phyloP scores from a whole-genome alignment of 2,329 filamentous ascomycete genomes.

The Sporothrix sp. region DNA sequence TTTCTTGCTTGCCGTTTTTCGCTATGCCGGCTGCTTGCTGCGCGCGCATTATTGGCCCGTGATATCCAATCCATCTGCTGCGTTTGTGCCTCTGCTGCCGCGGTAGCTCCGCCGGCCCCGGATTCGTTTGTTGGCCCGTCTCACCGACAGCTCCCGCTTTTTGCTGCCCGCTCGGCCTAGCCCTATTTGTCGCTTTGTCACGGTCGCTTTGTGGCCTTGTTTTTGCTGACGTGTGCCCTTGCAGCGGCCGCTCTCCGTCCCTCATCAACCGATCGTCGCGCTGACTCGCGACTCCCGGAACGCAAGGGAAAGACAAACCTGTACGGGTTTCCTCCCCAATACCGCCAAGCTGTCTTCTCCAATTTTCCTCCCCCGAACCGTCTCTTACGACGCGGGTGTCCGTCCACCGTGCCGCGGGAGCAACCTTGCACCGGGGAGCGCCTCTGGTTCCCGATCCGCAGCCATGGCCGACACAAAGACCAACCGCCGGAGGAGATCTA shows the following conservation, averaged over 20 bases:
- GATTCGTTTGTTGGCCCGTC: background rate
- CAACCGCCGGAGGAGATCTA: constrained; percentile 83
- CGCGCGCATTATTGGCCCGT: background rate
- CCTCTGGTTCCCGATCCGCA: constrained; percentile 35
- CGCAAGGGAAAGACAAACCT: background rate
- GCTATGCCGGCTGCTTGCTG: too few relatives aligned
- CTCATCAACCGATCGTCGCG: background rate
- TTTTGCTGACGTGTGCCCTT: constrained; percentile 1
- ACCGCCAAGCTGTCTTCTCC: constrained; percentile 95
- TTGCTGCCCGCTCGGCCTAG: background rate
- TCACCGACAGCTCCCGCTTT: background rate
- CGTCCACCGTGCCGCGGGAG: constrained; percentile 56
- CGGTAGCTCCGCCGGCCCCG: background rate
- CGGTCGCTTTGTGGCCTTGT: background rate
- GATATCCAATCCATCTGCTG: background rate
- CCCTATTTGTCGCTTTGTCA: background rate
- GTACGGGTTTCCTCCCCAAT: constrained; percentile 32
- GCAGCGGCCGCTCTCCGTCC: constrained; percentile 3
- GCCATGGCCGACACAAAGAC: constrained; percentile 55
- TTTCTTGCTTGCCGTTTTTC: background rate
- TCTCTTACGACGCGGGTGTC: constrained; percentile 80
- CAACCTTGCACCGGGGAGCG: constrained; percentile 10
- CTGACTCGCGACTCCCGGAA: background rate
- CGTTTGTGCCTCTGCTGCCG: too few relatives aligned
- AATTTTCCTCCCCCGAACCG: constrained; percentile 76